phyloP scores from a whole-genome alignment of 768 basidiomycete genomes.

The Lactifluus hygrophoroides region DNA sequence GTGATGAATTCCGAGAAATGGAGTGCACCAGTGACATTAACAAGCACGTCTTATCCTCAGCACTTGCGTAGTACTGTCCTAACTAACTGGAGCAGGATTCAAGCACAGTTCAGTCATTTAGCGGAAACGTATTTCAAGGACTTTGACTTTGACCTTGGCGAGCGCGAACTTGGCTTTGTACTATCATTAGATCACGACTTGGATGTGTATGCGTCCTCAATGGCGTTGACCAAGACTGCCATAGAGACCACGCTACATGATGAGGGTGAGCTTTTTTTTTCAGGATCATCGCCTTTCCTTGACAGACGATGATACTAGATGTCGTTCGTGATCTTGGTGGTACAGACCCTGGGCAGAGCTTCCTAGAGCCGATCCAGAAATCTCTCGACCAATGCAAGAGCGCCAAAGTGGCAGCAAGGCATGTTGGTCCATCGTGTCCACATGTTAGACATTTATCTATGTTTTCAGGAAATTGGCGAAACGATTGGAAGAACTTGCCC shows the following conservation, averaged over 20 bases:
- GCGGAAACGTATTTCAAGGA: constrained; percentile 78
- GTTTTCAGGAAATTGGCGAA: constrained; percentile 72
- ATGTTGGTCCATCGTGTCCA: not conserved
- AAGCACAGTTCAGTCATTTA: constrained; percentile 89
- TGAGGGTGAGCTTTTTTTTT: constrained; percentile 47
- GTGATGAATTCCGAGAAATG: constrained; percentile 87
- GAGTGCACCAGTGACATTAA: constrained; percentile 88
- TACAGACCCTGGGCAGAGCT: constrained; percentile 60
- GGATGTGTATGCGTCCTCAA: constrained; percentile 88
- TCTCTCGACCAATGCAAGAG: constrained; percentile 76
- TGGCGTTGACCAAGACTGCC: constrained; percentile 84
- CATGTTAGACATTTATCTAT: not conserved
- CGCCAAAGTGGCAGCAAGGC: constrained; percentile 72
- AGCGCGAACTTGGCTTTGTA: constrained; percentile 79
- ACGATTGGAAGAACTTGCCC: constrained; percentile 71
- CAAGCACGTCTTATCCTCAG: constrained; percentile 46
- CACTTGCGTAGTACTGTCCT: not conserved
- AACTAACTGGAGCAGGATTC: constrained; percentile 46
- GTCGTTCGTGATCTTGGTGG: constrained; percentile 64
- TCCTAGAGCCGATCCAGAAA: constrained; percentile 76
- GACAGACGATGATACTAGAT: constrained; percentile 36
- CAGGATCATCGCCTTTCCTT: not conserved
- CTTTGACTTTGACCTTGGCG: constrained; percentile 81
- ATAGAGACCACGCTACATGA: constrained; percentile 67
- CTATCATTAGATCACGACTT: constrained; percentile 82